Evolutionary conservation across 2,329 filamentous ascomycete genomes (phyloP).

Genomic region (Grosmannia clavigera): DNA sequence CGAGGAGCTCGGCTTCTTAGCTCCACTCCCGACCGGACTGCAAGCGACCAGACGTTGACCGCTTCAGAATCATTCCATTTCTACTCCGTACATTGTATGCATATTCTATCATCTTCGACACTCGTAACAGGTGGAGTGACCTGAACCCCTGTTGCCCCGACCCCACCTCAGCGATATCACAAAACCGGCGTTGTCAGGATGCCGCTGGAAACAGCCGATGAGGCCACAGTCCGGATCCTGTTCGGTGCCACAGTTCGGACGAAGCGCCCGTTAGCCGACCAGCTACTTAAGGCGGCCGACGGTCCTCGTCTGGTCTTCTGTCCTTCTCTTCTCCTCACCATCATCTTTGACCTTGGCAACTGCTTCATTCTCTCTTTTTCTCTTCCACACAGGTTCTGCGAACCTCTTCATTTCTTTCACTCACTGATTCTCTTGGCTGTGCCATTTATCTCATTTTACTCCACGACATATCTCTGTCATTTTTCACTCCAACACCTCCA

Average conservation of each 20-base stretch:
- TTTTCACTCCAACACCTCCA: not conserved
- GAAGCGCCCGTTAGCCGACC: not conserved
- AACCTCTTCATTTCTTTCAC: conserved; percentile 11
- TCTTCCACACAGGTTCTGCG: conserved; percentile 8
- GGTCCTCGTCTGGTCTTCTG: not conserved
- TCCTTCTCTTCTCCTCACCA: not conserved
- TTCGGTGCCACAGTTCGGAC: not conserved
- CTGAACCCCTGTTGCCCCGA: not conserved
- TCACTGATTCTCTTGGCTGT: not conserved
- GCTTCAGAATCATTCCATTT: not conserved
- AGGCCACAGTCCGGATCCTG: not conserved
- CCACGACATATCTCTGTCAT: not conserved
- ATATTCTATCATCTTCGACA: no score
- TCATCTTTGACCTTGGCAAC: not conserved
- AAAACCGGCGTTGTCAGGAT: not conserved
- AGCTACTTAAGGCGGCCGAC: no score
- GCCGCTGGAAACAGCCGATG: not conserved
- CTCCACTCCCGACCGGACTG: not conserved
- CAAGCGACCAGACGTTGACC: not conserved
- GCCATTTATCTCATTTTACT: not conserved
- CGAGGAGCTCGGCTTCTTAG: not conserved
- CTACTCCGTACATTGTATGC: no score
- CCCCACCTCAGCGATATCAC: not conserved
- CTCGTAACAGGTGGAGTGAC: no score
- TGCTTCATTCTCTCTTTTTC: conserved; percentile 1